A percentile compares a stretch with the other conserved stretches of the same genome.
Conservation (phyloP, 768 basidiomycete species). For the Lactarius quietus region DNA sequence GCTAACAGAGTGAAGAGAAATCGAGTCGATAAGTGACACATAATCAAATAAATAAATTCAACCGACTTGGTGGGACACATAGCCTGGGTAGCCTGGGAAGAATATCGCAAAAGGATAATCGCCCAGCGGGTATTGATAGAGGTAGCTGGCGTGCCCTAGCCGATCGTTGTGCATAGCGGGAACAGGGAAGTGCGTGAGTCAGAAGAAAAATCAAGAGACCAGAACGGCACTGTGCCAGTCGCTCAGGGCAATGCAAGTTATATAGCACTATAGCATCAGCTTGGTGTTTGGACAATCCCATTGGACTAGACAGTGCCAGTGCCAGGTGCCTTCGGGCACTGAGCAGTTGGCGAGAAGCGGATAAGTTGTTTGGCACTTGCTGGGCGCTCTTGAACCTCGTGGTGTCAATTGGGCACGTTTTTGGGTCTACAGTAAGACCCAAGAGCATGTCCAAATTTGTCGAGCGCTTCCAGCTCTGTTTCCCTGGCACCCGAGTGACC, state of each 20-base stretch:
- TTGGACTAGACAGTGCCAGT: background rate
- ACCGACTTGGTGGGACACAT: background rate
- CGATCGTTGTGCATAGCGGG: background rate
- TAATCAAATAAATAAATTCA: background rate
- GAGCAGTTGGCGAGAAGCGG: background rate
- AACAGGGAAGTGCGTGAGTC: background rate
- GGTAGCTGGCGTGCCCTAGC: background rate
- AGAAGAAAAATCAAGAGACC: background rate
- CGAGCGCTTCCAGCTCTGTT: background rate
- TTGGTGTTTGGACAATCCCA: background rate
- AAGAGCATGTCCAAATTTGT: background rate
- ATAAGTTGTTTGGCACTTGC: background rate
- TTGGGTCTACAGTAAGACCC: no score
- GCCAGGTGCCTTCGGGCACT: background rate
- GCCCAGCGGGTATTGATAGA: background rate
- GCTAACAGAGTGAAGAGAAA: background rate
- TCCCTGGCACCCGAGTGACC: background rate
- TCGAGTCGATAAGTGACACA: background rate
- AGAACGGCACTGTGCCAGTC: background rate
- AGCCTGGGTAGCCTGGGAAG: background rate
- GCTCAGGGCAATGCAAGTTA: background rate
- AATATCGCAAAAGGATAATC: background rate
- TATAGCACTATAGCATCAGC: background rate
- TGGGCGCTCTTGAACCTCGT: background rate
- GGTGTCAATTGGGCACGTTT: background rate